Conservation (phyloP, 306 rosid genomes). For the barrel medic (Medicago truncatula) region MtrunA17r5.0-ANR NC_053046.1:9115501-9116000, state of each 20-base stretch:
- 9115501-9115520: slow-evolving; percentile 1
- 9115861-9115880: background rate
- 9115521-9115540: background rate
- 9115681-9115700: background rate
- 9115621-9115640: background rate
- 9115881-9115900: background rate
- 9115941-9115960: too few species aligned
- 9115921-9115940: background rate
- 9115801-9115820: background rate
- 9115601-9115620: background rate
- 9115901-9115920: background rate
- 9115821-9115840: background rate
- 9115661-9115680: slow-evolving; percentile 4
- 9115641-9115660: background rate
- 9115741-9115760: background rate
- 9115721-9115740: background rate
- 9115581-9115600: background rate
- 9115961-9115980: too few species aligned
- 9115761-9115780: background rate
- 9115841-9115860: background rate
- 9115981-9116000: too few species aligned
- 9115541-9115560: background rate
- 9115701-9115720: background rate
- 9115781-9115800: background rate
- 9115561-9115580: background rate